Evolutionary conservation across 2,329 filamentous ascomycete species (phyloP).

Genomic region (Endocalyx cinctus): DNA sequence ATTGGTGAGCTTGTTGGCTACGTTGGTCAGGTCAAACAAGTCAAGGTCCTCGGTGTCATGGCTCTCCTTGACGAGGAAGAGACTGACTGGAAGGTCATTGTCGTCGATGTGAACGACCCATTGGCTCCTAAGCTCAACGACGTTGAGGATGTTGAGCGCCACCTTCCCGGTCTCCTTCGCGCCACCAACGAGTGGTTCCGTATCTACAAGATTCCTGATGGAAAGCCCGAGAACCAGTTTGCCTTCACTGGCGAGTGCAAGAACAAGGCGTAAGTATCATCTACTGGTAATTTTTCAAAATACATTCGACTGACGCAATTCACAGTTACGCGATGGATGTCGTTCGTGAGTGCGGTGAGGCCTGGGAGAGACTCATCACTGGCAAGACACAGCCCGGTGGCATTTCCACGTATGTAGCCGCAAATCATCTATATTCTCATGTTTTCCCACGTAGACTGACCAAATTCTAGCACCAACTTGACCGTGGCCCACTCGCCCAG

Average conservation of each 20-base stretch:
- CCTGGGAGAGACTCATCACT: slow-evolving; percentile 93
- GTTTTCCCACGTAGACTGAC: slow-evolving; percentile 8
- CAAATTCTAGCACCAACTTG: slow-evolving; percentile 66
- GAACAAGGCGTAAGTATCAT: slow-evolving; percentile 77
- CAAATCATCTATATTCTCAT: background rate
- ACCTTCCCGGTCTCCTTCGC: slow-evolving; percentile 91
- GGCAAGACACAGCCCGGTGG: slow-evolving; percentile 78
- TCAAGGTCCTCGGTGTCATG: slow-evolving; percentile 99
- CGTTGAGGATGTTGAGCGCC: slow-evolving; percentile 97
- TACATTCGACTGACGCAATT: slow-evolving; percentile 17
- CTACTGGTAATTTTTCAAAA: background rate
- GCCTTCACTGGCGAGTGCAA: slow-evolving; percentile 99
- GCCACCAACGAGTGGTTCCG: slow-evolving; percentile 99
- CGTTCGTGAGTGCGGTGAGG: slow-evolving; percentile 91
- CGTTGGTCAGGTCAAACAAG: slow-evolving; percentile 96
- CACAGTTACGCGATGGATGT: slow-evolving; percentile 86
- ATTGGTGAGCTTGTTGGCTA: slow-evolving; percentile 97
- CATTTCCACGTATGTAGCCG: slow-evolving; percentile 69
- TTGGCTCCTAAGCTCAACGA: slow-evolving; percentile 95
- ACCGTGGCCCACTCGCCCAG: slow-evolving; percentile 68
- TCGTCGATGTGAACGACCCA: slow-evolving; percentile 97
- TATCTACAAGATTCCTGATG: slow-evolving; percentile 99
- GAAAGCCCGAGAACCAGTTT: slow-evolving; percentile 99
- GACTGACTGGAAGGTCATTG: slow-evolving; percentile 99
- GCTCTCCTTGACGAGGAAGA: slow-evolving; percentile 98